Base-by-base conservation (phyloP, 2,329 filamentous ascomycete species). In the Hirsutella rhossiliensis region DNA sequence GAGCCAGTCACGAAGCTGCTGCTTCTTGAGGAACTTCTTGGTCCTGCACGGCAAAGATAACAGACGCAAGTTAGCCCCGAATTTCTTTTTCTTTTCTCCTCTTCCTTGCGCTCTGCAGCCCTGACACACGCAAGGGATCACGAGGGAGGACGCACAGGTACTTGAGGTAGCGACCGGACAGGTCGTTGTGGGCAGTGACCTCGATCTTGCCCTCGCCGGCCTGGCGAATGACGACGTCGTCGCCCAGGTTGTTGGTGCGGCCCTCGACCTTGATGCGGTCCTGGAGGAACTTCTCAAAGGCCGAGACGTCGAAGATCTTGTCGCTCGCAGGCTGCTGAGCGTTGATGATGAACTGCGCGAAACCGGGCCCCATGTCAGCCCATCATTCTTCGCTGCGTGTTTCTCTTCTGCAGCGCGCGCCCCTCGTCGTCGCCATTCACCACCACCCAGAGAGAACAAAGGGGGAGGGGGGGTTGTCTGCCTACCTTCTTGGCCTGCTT, bases 21-120 rank as follows among this genome's bases (percentile, higher is more conserved):
- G 87, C 87, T 98, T 98, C 88, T 98, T 98, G 73, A 98, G 84
- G 84, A 95, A 98, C 82, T 98, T 98, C 87, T 98, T 98, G 71
- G 92, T 98, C 69, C 87, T 94, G 49, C 17, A 36, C 19, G 8
- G 1, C 5, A 31, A 12, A n/a, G n/a, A n/a, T n/a, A n/a, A n/a
- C n/a, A n/a, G n/a, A n/a, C n/a, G n/a, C n/a, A n/a, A 37, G 29
- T 32, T 11, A 40, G 36, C 13, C 42, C 20, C 9, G 3, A 11
- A 31, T 4, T 37, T 15, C 18, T 11, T 8, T 15, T 5, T 32
- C 17, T 17, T 12, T 29, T 29, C n/a, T 11, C 5, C 9, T 9
- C 40, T 3, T 6, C 18, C 15, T 11, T 3, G 3, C 23, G 23
- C 23, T 23, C 23, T 23, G 23, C 23, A 23, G 7, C 23, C 23